Conservation (phyloP, 139 green algal genomes). For the Tetradesmus obliquus region DNA sequence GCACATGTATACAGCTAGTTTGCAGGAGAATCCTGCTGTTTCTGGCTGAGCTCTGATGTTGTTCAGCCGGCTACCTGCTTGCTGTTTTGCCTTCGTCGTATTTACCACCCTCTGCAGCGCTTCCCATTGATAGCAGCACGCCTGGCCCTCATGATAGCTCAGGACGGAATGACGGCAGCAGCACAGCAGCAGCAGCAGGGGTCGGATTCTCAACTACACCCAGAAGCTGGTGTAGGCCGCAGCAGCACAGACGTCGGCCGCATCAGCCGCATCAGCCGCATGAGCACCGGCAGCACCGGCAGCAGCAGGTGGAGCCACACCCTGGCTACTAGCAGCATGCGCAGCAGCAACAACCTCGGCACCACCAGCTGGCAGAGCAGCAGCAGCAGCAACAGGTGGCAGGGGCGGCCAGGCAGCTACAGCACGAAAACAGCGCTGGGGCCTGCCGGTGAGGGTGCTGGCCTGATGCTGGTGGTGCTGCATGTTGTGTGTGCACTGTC, state of each 20-base stretch:
- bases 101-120: neutral
- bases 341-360: neutral
- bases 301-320: neutral
- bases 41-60: neutral
- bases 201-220: neutral
- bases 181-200: neutral
- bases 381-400: constrained; percentile 19
- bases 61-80: no score
- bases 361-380: constrained; percentile 1
- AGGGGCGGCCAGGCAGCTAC: neutral
- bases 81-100: neutral
- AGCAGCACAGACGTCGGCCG: constrained; percentile 15
- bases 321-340: constrained; percentile 5
- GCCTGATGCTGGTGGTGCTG: neutral
- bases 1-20: no score
- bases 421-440: neutral
- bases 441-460: neutral
- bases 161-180: neutral
- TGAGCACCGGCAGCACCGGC: neutral
- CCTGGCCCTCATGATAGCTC: constrained; percentile 19
- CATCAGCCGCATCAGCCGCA: constrained; percentile 13
- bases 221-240: neutral
- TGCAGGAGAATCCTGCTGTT: no score
- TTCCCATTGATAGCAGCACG: constrained; percentile 1
- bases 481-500: neutral